phyloP scores from a whole-genome alignment of 202 grass and related monocot species.

The Carex arenaria region DNA sequence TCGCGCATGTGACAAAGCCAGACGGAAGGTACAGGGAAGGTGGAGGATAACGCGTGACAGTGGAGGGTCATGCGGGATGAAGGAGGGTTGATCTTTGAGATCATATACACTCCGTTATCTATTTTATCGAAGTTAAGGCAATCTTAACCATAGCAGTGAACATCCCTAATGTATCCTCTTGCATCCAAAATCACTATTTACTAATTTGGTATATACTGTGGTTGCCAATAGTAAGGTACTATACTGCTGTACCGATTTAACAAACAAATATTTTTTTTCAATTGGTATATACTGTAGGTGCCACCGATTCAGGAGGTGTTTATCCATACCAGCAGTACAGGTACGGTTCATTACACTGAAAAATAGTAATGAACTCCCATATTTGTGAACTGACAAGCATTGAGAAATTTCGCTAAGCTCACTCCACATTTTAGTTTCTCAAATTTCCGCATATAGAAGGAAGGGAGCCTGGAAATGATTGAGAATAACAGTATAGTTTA shows the following conservation, averaged over 20 bases:
- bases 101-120: slow-evolving; percentile 87
- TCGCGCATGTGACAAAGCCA: no score
- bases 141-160: slow-evolving; percentile 64
- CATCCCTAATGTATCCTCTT: slow-evolving; percentile 46
- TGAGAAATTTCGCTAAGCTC: no score
- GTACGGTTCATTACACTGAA: slow-evolving; percentile 68
- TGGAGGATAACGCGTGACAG: no score
- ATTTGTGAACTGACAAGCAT: no score
- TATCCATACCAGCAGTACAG: slow-evolving; percentile 93
- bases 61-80: no score
- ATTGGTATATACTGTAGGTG: not conserved
- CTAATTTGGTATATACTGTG: not conserved
- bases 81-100: slow-evolving; percentile 32
- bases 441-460: no score
- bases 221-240: slow-evolving; percentile 1
- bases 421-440: no score
- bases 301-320: slow-evolving; percentile 77
- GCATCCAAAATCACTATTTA: slow-evolving; percentile 35
- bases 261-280: slow-evolving; percentile 14
- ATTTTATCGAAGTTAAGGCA: slow-evolving; percentile 67
- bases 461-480: no score
- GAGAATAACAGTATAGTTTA: no score
- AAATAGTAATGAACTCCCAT: not conserved
- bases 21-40: no score
- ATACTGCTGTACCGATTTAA: not conserved